Percentiles rank a stretch among this genome's conserved stretches.
Conservation (phyloP, 352 stramenopile genomes). For the Globisporangium apiculatum region DNA sequence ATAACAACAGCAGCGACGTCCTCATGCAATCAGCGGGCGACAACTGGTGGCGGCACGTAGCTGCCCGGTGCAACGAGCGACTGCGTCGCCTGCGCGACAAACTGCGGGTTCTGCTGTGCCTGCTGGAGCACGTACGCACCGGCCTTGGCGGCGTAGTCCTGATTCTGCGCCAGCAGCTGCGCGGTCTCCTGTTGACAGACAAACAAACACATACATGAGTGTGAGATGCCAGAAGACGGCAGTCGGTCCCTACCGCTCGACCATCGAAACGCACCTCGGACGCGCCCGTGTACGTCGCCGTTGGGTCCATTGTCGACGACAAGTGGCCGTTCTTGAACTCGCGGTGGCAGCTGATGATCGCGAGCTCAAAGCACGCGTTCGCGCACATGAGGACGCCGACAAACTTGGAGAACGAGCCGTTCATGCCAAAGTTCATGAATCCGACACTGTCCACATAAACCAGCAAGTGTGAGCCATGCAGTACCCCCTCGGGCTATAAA, state of each 20-base stretch:
- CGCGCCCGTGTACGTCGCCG: constrained; percentile 51
- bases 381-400: constrained; percentile 74
- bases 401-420: constrained; percentile 56
- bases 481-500: neutral
- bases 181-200: constrained; percentile 38
- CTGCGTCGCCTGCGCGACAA: constrained; percentile 53
- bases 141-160: constrained; percentile 47
- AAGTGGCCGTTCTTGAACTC: constrained; percentile 76
- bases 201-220: neutral
- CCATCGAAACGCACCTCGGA: constrained; percentile 21
- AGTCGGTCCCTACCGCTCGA: too few species aligned
- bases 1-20: too few species aligned
- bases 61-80: constrained; percentile 30
- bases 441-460: constrained; percentile 33
- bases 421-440: constrained; percentile 88
- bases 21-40: neutral
- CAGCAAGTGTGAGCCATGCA: too few species aligned
- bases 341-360: constrained; percentile 82
- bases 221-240: too few species aligned
- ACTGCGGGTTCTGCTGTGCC: constrained; percentile 67
- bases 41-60: constrained; percentile 33
- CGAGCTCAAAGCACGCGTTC: constrained; percentile 66
- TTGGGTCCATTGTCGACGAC: constrained; percentile 71
- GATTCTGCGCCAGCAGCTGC: constrained; percentile 52
- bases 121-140: constrained; percentile 61